Base-by-base conservation (phyloP, 1,139 yeast genomes). In the Debaryomyces sp. region DNA sequence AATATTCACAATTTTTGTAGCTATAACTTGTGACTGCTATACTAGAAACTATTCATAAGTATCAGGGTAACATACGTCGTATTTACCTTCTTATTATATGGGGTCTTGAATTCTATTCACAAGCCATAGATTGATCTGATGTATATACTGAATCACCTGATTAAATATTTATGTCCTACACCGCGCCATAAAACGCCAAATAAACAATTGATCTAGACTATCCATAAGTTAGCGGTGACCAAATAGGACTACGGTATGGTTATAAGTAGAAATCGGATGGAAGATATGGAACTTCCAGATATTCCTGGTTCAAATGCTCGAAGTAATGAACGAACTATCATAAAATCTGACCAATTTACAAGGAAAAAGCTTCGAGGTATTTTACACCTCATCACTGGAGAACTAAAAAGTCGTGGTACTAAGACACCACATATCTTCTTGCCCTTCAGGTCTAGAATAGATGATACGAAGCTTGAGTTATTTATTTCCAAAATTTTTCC, bases 371-470 rank as follows among this genome's bases (percentile, higher is more conserved):
- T 87, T 23, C 83, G 84, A 61, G 78, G 78, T 33, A 70, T 84
- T n/a, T 74, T 87, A 43, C 94, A 87, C 65, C 57, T 75, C 35
- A 79, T 87, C 39, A 87, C 95, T 0, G 80, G 80, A 9, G 88
- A 84, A 51, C 64, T 87, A 51, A 87, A 87, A 59, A 67, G 65
- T 21, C 69, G 78, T 47, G 85, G 84, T 1, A 68, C 84, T 4
- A 80, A 80, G 57, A 76, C 84, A 1, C 88, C 90, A 9, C 84
- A 84, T 51, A 67, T 87, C 2, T 75, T 87, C 53, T 71, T 87
- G 38, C 92, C 94, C 0, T 87, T 85, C 65, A 67, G 94, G 48
- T 85, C 89, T 1, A 80, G 81, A 54, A 80, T 84, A 46, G 80
- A 80, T 50, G 89, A 85, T 60, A 65, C 71, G 42, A 80, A 78